Percentiles rank a stretch among this genome's conserved stretches.
Conservation (phyloP, 176 grass and related monocot genomes). For the Raddia distichophylla region DNA sequence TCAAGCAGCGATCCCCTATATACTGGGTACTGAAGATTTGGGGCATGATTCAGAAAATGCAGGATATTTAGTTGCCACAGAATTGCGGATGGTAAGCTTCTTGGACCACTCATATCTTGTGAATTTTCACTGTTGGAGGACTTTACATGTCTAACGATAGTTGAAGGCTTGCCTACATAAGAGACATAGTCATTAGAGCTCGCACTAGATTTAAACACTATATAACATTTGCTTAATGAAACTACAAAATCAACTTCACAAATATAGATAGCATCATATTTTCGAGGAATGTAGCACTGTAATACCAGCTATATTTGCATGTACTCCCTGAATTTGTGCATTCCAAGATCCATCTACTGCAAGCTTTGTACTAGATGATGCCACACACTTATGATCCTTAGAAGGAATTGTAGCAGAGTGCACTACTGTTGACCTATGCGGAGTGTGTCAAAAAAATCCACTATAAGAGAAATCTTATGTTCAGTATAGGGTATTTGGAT, state of each 20-base stretch:
- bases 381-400: constrained; percentile 31
- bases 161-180: constrained; percentile 40
- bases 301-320: constrained; percentile 40
- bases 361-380: constrained; percentile 43
- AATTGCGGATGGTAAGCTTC: constrained; percentile 25
- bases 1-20: constrained; percentile 24
- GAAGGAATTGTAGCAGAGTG: constrained; percentile 44
- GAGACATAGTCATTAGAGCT: background rate
- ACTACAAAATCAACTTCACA: constrained; percentile 15
- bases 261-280: constrained; percentile 1
- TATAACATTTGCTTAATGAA: background rate
- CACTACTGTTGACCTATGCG: constrained; percentile 43
- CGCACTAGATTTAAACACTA: background rate
- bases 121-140: background rate
- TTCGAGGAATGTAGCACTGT: constrained; percentile 5
- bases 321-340: constrained; percentile 34
- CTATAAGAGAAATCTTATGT: constrained; percentile 18
- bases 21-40: background rate
- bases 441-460: background rate
- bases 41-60: background rate
- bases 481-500: background rate
- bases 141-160: constrained; percentile 14
- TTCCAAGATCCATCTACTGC: constrained; percentile 35
- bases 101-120: constrained; percentile 27
- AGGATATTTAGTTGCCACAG: constrained; percentile 22